Base-by-base conservation (phyloP, 192 early-diverging fungal species). In the Haplosporangium gracile region DNA sequence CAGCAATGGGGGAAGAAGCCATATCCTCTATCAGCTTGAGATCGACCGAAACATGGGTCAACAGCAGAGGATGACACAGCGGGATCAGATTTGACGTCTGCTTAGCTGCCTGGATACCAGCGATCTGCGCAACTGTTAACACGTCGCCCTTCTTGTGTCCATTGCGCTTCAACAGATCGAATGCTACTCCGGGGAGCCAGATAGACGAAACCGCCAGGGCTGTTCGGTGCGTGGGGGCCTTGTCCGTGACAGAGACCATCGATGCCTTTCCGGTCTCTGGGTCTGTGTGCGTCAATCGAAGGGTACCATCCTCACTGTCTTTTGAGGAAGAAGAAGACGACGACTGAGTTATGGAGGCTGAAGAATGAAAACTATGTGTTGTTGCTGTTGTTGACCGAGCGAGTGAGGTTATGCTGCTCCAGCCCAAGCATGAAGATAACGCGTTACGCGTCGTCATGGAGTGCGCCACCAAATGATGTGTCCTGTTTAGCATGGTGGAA, bases 51-150 rank as follows among this genome's bases (percentile, higher is more conserved):
- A 97, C 91, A 43, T 94, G 91, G 42, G 93, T 91, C 20, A 98
- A 77, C 9, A 88, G 68, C 9, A 99, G 81, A 10, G 95, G 95
- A 83, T 99, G 98, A 80, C 97, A 97, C 18, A 99, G 90, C 1
- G 98, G 98, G 69, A 99, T 96, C 71, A 97, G 73, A 49, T 92
- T 88, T 8, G 94, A 90, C 9, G 97, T 98, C 73, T 90, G 90
- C 87, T 99, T 99, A 53, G 97, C 97, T 9, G 94, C 98, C 80
- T 96, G 93, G 73, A 99, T 97, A 0, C 97, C 98, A 2, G 98
- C 97, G 16, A 98, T 93, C 76, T 95, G 94, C 24, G 97, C 96
- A 3, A 97, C 96, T 0, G 94, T 92, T 42, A 98, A 85, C 2
- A 97, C 98, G 83, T 97, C 97, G 18, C 98, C 98, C 85, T 99